These are phyloP conservation scores for Alternaria viburni DNA, from an alignment of 2,329 filamentous ascomycete species.

Conservation along the genomic window DNA sequence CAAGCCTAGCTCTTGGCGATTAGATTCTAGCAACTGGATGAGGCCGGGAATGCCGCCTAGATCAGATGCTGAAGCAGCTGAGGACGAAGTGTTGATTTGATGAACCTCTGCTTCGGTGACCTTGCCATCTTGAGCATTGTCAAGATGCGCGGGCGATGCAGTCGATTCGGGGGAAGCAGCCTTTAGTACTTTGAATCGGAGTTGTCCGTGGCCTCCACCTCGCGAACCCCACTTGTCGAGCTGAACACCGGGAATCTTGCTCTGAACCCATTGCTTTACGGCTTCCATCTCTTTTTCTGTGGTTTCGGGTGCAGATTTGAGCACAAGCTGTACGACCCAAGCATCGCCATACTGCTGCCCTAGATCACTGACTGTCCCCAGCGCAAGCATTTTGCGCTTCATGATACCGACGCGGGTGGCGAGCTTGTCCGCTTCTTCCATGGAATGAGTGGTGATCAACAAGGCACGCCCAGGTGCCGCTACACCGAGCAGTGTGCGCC, in stretches of 20 bases:
- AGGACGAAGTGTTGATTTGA: slow-evolving; percentile 24
- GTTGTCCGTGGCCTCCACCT: slow-evolving; percentile 80
- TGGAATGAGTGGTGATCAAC: slow-evolving; percentile 88
- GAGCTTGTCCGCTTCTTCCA: slow-evolving; percentile 93
- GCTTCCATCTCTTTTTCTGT: slow-evolving; percentile 68
- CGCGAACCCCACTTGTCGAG: slow-evolving; percentile 65
- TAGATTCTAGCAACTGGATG: slow-evolving; percentile 75
- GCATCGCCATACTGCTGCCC: slow-evolving; percentile 77
- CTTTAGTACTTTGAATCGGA: slow-evolving; percentile 78
- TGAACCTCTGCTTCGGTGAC: slow-evolving; percentile 24
- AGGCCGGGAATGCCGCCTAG: slow-evolving; percentile 67
- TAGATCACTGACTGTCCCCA: slow-evolving; percentile 76
- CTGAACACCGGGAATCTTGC: slow-evolving; percentile 67
- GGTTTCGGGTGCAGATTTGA: slow-evolving; percentile 75
- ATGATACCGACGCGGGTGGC: slow-evolving; percentile 86
- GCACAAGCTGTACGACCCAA: slow-evolving; percentile 82
- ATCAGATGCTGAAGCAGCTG: slow-evolving; percentile 13
- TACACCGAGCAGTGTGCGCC: slow-evolving; percentile 78
- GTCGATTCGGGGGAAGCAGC: slow-evolving; percentile 44
- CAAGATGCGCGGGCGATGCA: slow-evolving; percentile 27
- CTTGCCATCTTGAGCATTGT: slow-evolving; percentile 12
- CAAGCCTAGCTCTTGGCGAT: slow-evolving; percentile 71
- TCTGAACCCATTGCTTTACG: slow-evolving; percentile 70
- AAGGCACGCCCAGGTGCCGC: slow-evolving; percentile 76
- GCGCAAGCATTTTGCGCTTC: slow-evolving; percentile 81